A percentile compares a stretch with the other conserved stretches of the same genome.
phyloP scores from a whole-genome alignment of 2,329 filamentous ascomycete genomes.

The Salinomyces thailandicus region DNA sequence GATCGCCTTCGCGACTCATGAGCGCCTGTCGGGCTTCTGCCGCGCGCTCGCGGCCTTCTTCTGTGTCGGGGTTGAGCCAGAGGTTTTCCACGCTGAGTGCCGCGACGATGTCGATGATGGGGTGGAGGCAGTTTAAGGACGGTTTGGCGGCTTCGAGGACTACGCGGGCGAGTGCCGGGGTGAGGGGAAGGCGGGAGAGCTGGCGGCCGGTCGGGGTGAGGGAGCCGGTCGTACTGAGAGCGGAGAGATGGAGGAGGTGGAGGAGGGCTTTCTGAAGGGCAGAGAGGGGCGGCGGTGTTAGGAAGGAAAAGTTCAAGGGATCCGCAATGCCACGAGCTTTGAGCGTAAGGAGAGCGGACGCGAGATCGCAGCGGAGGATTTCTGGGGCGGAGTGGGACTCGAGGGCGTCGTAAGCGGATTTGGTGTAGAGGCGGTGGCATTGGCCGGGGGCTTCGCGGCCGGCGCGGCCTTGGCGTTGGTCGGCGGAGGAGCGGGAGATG shows the following conservation, averaged over 20 bases:
- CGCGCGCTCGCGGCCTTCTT: slow-evolving; percentile 50
- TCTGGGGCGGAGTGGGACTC: slow-evolving; percentile 72
- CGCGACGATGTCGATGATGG: slow-evolving; percentile 75
- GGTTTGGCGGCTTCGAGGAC: slow-evolving; percentile 66
- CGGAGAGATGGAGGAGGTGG: slow-evolving; percentile 68
- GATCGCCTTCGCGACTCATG: slow-evolving; percentile 51
- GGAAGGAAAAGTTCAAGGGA: slow-evolving; percentile 70
- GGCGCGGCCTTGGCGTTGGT: slow-evolving; percentile 83
- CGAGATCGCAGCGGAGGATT: slow-evolving; percentile 80
- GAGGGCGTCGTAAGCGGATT: slow-evolving; percentile 59
- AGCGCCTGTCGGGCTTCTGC: slow-evolving; percentile 46
- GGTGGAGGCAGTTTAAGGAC: slow-evolving; percentile 61
- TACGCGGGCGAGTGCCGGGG: slow-evolving; percentile 70
- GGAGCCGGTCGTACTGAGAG: slow-evolving; percentile 57
- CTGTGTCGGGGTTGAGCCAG: slow-evolving; percentile 48
- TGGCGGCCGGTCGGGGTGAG: slow-evolving; percentile 66
- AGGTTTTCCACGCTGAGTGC: slow-evolving; percentile 56
- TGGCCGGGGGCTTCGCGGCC: slow-evolving; percentile 86
- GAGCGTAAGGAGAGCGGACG: slow-evolving; percentile 81
- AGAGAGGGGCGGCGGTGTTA: slow-evolving; percentile 69
- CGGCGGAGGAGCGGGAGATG: slow-evolving; percentile 85
- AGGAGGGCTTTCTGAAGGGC: slow-evolving; percentile 72
- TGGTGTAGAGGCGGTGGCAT: slow-evolving; percentile 81
- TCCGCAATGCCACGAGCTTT: slow-evolving; percentile 82
- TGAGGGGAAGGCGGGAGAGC: slow-evolving; percentile 74